phyloP scores from a whole-genome alignment of 208 protist species.

The Blastocrithidia nonstop region DNA sequence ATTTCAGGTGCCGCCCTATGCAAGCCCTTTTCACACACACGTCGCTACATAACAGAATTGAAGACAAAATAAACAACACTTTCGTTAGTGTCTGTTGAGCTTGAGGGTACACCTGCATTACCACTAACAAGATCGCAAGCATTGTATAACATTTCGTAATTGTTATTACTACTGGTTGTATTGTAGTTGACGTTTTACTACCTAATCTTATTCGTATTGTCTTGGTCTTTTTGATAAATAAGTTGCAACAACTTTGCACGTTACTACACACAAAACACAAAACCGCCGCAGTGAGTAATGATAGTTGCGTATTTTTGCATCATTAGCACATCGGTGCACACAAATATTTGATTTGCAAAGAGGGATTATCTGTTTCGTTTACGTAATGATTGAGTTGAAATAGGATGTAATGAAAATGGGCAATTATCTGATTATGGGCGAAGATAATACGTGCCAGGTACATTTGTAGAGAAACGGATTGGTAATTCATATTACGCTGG shows the following conservation, averaged over 20 bases:
- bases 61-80: too few species aligned
- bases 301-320: slow-evolving; percentile 21
- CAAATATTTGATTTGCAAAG: slow-evolving; percentile 23
- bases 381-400: slow-evolving; percentile 25
- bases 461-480: slow-evolving; percentile 13
- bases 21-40: too few species aligned
- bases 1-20: too few species aligned
- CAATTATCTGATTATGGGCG: slow-evolving; percentile 52
- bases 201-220: neutral
- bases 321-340: slow-evolving; percentile 30
- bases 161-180: neutral
- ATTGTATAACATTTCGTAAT: slow-evolving; percentile 1
- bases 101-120: neutral
- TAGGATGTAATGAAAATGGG: slow-evolving; percentile 61
- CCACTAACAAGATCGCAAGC: slow-evolving; percentile 6
- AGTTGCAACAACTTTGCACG: too few species aligned
- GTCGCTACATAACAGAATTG: too few species aligned
- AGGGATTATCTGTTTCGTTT: slow-evolving; percentile 23
- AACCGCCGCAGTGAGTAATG: slow-evolving; percentile 16
- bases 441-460: slow-evolving; percentile 25
- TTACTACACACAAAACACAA: too few species aligned
- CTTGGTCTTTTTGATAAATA: too few species aligned
- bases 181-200: neutral
- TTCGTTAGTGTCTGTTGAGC: too few species aligned
- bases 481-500: slow-evolving; percentile 44